These are phyloP conservation scores for Kodamaea plutei DNA, from an alignment of 1,139 yeast genomes.

Conservation along the genomic window DNA sequence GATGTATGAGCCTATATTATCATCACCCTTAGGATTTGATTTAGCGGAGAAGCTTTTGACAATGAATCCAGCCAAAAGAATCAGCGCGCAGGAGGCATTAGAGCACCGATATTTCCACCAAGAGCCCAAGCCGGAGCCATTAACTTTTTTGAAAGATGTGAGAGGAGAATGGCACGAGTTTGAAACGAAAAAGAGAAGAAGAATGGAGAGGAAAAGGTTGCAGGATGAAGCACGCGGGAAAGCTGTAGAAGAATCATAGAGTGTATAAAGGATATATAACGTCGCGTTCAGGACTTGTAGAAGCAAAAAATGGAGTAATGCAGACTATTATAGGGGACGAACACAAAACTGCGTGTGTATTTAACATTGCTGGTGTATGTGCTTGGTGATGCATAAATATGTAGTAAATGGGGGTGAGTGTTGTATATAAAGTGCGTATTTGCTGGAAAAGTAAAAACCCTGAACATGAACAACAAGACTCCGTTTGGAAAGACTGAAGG, in stretches of 20 bases:
- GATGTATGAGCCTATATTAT: constrained; percentile 43
- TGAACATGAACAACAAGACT: constrained; percentile 1
- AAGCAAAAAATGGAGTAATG: too few relatives aligned
- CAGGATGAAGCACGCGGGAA: constrained; percentile 36
- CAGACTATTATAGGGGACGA: too few relatives aligned
- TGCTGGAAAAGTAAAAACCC: too few relatives aligned
- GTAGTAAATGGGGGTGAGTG: too few relatives aligned
- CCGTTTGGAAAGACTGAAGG: constrained; percentile 1
- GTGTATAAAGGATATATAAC: constrained; percentile 6
- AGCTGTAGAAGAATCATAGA: constrained; percentile 12
- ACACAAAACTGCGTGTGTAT: too few relatives aligned
- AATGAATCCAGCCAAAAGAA: constrained; percentile 65
- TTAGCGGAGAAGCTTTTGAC: constrained; percentile 60
- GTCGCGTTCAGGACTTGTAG: too few relatives aligned
- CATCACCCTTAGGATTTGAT: constrained; percentile 51
- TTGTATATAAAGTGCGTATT: too few relatives aligned
- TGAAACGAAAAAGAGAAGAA: constrained; percentile 82
- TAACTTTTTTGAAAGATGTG: constrained; percentile 50
- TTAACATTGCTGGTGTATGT: too few relatives aligned
- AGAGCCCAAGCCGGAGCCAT: constrained; percentile 51
- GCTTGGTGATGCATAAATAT: too few relatives aligned
- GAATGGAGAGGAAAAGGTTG: constrained; percentile 50
- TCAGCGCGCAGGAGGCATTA: constrained; percentile 60
- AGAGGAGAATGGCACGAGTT: constrained; percentile 95
- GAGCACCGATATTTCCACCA: constrained; percentile 66